phyloP scores from a whole-genome alignment of 2,329 filamentous ascomycete species.

The Zymoseptoria tritici region DNA sequence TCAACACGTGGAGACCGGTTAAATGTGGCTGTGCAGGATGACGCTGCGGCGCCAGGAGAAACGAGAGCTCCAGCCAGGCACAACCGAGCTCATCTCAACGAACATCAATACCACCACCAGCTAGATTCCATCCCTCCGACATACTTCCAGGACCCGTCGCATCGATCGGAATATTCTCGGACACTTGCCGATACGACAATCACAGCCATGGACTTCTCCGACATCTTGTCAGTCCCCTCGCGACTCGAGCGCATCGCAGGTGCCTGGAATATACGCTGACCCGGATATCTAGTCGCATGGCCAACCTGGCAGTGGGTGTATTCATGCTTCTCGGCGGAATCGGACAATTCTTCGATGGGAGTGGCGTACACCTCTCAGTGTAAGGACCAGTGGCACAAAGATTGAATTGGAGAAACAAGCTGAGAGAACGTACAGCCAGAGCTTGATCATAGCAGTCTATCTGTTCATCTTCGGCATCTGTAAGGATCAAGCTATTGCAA shows the following conservation, averaged over 20 bases:
- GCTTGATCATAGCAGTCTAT: conserved; percentile 75
- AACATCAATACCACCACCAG: background rate
- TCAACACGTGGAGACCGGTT: background rate
- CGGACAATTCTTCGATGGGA: conserved; percentile 55
- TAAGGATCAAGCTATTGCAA: conserved; percentile 37
- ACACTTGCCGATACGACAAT: background rate
- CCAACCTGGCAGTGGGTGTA: conserved; percentile 82
- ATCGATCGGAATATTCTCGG: background rate
- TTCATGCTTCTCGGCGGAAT: conserved; percentile 83
- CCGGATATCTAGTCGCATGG: conserved; percentile 62
- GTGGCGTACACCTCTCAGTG: conserved; percentile 31
- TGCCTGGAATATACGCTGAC: conserved; percentile 12
- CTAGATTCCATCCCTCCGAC: background rate
- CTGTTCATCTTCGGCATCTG: conserved; percentile 84
- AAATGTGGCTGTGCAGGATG: conserved; percentile 1
- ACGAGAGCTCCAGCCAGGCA: background rate
- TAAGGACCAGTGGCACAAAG: conserved; percentile 35
- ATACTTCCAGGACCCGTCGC: background rate
- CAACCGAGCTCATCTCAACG: conserved; percentile 4
- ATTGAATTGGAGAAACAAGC: background rate
- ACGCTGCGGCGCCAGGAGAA: background rate
- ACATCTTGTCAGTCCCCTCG: conserved; percentile 66
- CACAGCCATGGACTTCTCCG: conserved; percentile 76
- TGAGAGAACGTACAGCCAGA: conserved; percentile 44
- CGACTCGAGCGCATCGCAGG: background rate